Evolutionary conservation across 768 basidiomycete species (phyloP), one percentile per base, ranked within the genome.

Genomic region (Mycena chlorophos): DNA sequence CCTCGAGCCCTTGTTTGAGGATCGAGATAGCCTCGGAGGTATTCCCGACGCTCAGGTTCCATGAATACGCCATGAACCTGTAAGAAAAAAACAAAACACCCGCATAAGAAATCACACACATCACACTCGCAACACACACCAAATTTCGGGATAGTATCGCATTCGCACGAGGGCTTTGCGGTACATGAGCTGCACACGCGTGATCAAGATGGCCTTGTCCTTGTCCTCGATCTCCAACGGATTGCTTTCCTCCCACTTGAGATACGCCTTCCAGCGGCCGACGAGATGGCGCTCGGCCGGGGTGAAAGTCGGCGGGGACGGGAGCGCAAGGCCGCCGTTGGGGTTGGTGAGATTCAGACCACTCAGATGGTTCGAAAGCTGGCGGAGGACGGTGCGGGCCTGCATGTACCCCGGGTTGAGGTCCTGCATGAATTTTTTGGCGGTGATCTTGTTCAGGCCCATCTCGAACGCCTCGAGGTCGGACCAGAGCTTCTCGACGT

Each of bases 191-290:
- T 86, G 85, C 12, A 98, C 78, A 23, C 97, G 80, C 4, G 76
- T 78, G 46, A 86, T 77, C 34, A 97, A 71, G 6, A 80, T 79
- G 1, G 76, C 71, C 57, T 81, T 79, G 63, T 96, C 93, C 65
- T 85, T 87, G 49, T 91, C 89, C 60, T 95, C 93, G 37, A 98
- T 83, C 70, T 94, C 92, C 50, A 98, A 80, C 1, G 94, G 96
- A 66, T 99, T 98, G 61, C 80, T 81, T 69, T 96, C 92, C 71
- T 99, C 96, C 90, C 91, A 98, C 64, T 94, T 94, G 31, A 98
- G 73, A 68, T 98, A 98, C 1, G 81, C 77, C 65, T 92, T 91
- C 97, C 97, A 99, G 23, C 84, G 82, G 22, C 86, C 84, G n/a
- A 94, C 84, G 26, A 89, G 79, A 16, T 80, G 79, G 42, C 89